Evolutionary conservation across 805 yeast genomes (phyloP).

Genomic region (Helenozyma rhizophorensis): DNA sequence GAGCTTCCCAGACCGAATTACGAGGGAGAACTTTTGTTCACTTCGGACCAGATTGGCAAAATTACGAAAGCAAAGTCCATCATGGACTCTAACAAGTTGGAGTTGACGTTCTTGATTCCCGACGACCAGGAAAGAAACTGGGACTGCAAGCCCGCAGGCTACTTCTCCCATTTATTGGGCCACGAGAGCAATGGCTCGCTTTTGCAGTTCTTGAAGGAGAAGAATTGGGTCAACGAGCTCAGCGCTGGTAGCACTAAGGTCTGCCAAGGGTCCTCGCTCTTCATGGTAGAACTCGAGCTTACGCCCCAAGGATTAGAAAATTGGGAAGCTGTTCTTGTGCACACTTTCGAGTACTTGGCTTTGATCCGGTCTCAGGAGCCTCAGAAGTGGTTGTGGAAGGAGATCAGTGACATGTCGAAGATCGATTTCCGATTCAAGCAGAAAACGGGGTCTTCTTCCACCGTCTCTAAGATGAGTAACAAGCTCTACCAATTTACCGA

Average conservation of each 20-base stretch:
- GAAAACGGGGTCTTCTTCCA: constrained; percentile 64
- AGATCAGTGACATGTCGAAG: constrained; percentile 61
- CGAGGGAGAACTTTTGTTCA: constrained; percentile 42
- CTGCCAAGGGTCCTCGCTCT: constrained; percentile 63
- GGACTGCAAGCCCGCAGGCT: constrained; percentile 65
- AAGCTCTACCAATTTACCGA: constrained; percentile 47
- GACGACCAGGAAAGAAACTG: constrained; percentile 59
- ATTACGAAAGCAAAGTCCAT: constrained; percentile 72
- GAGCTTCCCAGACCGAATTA: constrained; percentile 41
- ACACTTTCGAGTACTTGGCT: constrained; percentile 69
- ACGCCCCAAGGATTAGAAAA: constrained; percentile 67
- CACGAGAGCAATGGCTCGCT: constrained; percentile 91
- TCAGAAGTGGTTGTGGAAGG: constrained; percentile 76
- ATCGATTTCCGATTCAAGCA: constrained; percentile 78
- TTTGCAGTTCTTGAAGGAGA: constrained; percentile 58
- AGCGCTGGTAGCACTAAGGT: constrained; percentile 68
- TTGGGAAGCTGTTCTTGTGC: constrained; percentile 56
- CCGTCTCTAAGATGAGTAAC: constrained; percentile 67
- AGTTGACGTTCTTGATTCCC: constrained; percentile 69
- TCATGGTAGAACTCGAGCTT: constrained; percentile 68
- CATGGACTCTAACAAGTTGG: constrained; percentile 68
- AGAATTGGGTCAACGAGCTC: constrained; percentile 75
- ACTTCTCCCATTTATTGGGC: constrained; percentile 79
- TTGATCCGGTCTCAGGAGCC: constrained; percentile 56
- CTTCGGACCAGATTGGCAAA: constrained; percentile 46